Evolutionary conservation across 2,329 filamentous ascomycete species (phyloP).

Genomic region (Phyllosticta citribraziliensis): DNA sequence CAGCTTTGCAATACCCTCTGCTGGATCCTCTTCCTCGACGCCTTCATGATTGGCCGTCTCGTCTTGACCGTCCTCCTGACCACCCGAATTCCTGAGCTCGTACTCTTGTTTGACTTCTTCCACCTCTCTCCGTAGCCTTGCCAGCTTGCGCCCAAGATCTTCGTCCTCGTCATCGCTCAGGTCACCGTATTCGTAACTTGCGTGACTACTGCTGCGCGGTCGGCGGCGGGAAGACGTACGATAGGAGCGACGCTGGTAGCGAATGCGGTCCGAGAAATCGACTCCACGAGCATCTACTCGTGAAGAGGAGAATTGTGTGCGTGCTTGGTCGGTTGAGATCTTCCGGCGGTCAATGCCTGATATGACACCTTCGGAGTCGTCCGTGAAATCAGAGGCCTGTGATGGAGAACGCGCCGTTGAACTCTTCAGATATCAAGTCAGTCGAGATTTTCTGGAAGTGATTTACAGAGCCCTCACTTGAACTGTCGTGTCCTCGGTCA

Average conservation of each 20-base stretch:
- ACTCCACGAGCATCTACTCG: conserved; percentile 67
- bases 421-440: neutral
- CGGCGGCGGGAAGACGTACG: conserved; percentile 61
- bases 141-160: conserved; percentile 66
- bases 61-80: conserved; percentile 31
- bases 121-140: conserved; percentile 72
- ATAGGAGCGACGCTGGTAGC: conserved; percentile 70
- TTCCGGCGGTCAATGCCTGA: conserved; percentile 61
- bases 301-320: conserved; percentile 66
- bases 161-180: conserved; percentile 73
- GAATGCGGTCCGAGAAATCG: conserved; percentile 85
- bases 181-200: conserved; percentile 52
- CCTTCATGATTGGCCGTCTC: conserved; percentile 34
- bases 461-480: conserved; percentile 48
- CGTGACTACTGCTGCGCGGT: conserved; percentile 50
- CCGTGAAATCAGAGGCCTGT: conserved; percentile 41
- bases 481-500: conserved; percentile 81
- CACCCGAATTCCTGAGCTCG: conserved; percentile 30
- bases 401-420: conserved; percentile 28
- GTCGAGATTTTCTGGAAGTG: neutral
- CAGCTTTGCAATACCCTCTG: conserved; percentile 56
- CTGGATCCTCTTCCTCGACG: conserved; percentile 30
- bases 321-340: conserved; percentile 68
- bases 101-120: conserved; percentile 53
- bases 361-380: conserved; percentile 43